Base-by-base conservation (phyloP, 2,329 filamentous ascomycete genomes). In the Talaromyces sp. region DNA sequence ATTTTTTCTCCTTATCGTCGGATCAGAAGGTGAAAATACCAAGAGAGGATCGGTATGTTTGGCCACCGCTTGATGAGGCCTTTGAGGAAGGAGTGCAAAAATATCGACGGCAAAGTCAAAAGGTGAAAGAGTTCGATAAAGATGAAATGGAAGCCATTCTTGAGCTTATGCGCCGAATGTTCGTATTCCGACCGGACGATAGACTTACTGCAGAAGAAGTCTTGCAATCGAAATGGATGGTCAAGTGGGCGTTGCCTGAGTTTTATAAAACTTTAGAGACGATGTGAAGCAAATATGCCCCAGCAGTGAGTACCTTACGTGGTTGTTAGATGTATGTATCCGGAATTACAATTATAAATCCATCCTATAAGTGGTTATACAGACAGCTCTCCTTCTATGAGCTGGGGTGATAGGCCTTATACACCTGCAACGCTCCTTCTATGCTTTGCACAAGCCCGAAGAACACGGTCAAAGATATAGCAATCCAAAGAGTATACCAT, bases 401-500 rank as follows among this genome's bases (percentile, higher is more conserved):
- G 19, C 8, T 11, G 25, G 52, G 41, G 31, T 49, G 62, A 52
- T 52, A 61, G 50, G 70, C 69, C 33, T 67, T 74, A 67, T 78
- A 80, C 2, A 81, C 77, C 58, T 82, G 80, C 58, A 82, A 50
- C 11, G 72, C 78, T 9, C 80, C 76, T 67, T 80, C 76, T 45
- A 84, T 57, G 59, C 73, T 74, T 69, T 84, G 75, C 13, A 80
- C 67, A 15, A 82, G 19, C 3, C 80, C 75, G 69, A 83, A 79
- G 58, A 80, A 70, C 6, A 77, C 69, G 0, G 75, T 81, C 25
- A 79, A 68, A 1, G 69, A 52, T 1, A 81, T 71, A 0, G 79
- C 80, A 3, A 83, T 73, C 81, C 81, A 84, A 60, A 83, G 80
- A 0, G 57, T 78, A 15, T 67, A 82, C 79, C 80, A 82, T 59